Evolutionary conservation across 2,329 filamentous ascomycete genomes (phyloP).

Genomic region (Chaetomium globosum): DNA sequence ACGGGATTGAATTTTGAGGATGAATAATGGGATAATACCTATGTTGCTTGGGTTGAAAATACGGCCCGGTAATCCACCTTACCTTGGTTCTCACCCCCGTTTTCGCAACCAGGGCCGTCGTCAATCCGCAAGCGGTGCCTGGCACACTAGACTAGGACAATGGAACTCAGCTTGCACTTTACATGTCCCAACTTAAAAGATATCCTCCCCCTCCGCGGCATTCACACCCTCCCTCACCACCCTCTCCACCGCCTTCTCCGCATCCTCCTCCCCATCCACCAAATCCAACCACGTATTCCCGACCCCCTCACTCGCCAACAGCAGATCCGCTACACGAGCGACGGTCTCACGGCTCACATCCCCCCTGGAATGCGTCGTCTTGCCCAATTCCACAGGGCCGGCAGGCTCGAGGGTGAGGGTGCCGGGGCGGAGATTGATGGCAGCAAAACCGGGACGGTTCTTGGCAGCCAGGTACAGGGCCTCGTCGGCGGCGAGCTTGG

Average conservation of each 20-base stretch:
- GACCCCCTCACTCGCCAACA: slow-evolving; percentile 54
- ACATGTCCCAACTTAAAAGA: slow-evolving; percentile 23
- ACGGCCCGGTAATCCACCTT: too few species aligned
- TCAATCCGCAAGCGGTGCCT: too few species aligned
- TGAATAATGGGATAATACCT: too few species aligned
- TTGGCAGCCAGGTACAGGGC: slow-evolving; percentile 54
- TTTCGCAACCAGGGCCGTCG: too few species aligned
- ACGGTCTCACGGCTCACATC: slow-evolving; percentile 60
- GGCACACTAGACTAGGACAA: too few species aligned
- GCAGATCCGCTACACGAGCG: slow-evolving; percentile 58
- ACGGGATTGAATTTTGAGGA: not conserved
- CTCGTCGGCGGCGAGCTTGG: slow-evolving; percentile 64
- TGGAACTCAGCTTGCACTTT: too few species aligned
- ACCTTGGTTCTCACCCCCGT: too few species aligned
- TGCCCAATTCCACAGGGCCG: slow-evolving; percentile 53
- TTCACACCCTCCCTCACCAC: slow-evolving; percentile 55
- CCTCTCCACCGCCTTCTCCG: slow-evolving; percentile 51
- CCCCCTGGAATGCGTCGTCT: slow-evolving; percentile 45
- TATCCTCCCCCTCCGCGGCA: slow-evolving; percentile 55
- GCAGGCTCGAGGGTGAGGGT: slow-evolving; percentile 52
- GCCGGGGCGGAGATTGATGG: slow-evolving; percentile 58
- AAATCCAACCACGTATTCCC: slow-evolving; percentile 59
- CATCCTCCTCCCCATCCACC: slow-evolving; percentile 55
- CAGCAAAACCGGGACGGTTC: slow-evolving; percentile 48
- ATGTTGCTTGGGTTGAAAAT: too few species aligned